A percentile compares a stretch with the other conserved stretches of the same genome.
These are phyloP conservation scores for Sistotremastrum suecicum DNA, from an alignment of 768 basidiomycete genomes.

Conservation along the genomic window DNA sequence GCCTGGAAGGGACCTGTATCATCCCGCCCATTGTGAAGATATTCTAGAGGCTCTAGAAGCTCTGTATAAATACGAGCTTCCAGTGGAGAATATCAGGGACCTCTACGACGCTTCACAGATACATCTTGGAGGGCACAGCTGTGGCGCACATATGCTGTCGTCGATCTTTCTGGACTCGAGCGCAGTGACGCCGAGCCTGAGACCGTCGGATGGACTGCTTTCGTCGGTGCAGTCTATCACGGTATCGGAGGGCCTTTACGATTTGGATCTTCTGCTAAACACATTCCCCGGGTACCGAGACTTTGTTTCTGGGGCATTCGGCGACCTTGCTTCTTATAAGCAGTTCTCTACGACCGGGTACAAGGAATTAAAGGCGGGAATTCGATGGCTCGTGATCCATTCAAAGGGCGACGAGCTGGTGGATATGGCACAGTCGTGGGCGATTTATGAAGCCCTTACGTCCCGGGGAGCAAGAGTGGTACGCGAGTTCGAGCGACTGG, in stretches of 20 bases:
- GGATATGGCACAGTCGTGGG: constrained; percentile 44
- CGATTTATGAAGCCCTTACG: constrained; percentile 35
- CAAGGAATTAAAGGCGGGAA: constrained; percentile 19
- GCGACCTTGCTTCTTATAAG: constrained; percentile 31
- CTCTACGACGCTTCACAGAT: constrained; percentile 29
- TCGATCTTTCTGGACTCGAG: constrained; percentile 51
- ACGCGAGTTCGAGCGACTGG: constrained; percentile 26
- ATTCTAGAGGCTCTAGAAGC: constrained; percentile 46
- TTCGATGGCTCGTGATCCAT: constrained; percentile 62
- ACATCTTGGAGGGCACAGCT: constrained; percentile 66
- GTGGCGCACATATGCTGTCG: constrained; percentile 67
- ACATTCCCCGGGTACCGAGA: constrained; percentile 53
- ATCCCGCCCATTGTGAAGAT: constrained; percentile 63
- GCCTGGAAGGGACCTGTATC: constrained; percentile 27
- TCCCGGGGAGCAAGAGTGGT: constrained; percentile 11
- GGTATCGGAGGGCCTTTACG: constrained; percentile 67
- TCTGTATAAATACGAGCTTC: constrained; percentile 32
- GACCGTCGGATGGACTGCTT: constrained; percentile 29
- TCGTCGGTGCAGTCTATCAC: constrained; percentile 37
- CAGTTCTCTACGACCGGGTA: constrained; percentile 31
- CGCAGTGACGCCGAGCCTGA: constrained; percentile 25
- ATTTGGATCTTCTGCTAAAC: constrained; percentile 47
- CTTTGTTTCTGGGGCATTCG: constrained; percentile 57
- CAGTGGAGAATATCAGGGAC: constrained; percentile 11
- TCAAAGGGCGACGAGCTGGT: constrained; percentile 60